Conservation (phyloP, 495 filamentous ascomycete species). For the Chaetomidium leptoderma region DNA sequence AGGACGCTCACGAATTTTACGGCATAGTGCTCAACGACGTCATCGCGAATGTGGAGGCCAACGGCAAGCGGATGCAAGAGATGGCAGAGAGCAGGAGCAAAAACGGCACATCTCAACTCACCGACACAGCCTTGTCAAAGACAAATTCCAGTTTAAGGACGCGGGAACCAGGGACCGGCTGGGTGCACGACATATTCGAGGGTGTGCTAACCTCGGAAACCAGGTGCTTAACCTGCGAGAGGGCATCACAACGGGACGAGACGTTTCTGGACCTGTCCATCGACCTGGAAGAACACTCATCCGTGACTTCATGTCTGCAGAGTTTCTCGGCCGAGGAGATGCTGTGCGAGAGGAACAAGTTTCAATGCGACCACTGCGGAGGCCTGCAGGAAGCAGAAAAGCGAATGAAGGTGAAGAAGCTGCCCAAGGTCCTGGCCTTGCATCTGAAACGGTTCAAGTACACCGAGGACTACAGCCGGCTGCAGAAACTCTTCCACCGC, state of each 20-base stretch:
- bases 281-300: conserved; percentile 91
- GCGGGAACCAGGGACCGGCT: conserved; percentile 58
- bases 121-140: conserved; percentile 43
- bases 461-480: conserved; percentile 84
- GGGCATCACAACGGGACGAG: conserved; percentile 89
- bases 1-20: conserved; percentile 96
- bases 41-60: conserved; percentile 85
- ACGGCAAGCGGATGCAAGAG: conserved; percentile 57
- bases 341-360: conserved; percentile 97
- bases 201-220: conserved; percentile 93
- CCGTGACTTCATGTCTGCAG: conserved; percentile 88
- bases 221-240: conserved; percentile 93
- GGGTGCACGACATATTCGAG: conserved; percentile 98
- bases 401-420: conserved; percentile 96
- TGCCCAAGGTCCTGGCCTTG: conserved; percentile 85
- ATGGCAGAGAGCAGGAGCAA: conserved; percentile 39
- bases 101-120: conserved; percentile 36
- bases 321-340: conserved; percentile 98
- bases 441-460: conserved; percentile 98
- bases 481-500: conserved; percentile 95
- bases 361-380: conserved; percentile 96
- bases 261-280: conserved; percentile 94
- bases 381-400: conserved; percentile 97
- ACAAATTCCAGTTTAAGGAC: conserved; percentile 31
- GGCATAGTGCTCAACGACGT: conserved; percentile 95